Evolutionary conservation across 768 basidiomycete genomes (phyloP).

Genomic region (Neoboletus subvelutipes): DNA sequence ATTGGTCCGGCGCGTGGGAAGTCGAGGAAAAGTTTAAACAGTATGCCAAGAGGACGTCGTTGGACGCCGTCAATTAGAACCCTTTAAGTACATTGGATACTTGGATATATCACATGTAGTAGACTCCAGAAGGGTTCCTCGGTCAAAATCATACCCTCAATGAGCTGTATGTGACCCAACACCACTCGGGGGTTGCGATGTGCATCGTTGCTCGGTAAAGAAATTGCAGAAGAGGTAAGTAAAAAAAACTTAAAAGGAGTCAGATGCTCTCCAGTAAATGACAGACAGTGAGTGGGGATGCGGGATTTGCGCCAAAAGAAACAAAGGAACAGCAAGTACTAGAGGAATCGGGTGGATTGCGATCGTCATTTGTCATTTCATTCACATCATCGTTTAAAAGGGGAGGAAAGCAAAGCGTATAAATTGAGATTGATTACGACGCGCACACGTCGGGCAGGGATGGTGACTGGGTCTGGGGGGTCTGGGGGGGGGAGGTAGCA

Average conservation of each 20-base stretch:
- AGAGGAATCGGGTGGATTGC: neutral
- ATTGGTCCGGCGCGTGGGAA: conserved; percentile 97
- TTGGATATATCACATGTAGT: neutral
- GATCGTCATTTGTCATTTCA: conserved; percentile 8
- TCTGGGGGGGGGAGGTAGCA: neutral
- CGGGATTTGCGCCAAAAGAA: neutral
- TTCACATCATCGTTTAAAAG: conserved; percentile 1
- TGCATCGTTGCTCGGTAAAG: conserved; percentile 5
- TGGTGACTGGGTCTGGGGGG: neutral
- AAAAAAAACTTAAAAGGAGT: conserved; percentile 2
- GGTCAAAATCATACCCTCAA: neutral
- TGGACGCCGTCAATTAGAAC: neutral
- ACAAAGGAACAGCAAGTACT: neutral
- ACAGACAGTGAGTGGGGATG: neutral
- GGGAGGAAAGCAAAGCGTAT: neutral
- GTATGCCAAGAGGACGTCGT: conserved; percentile 8
- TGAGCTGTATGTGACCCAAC: neutral
- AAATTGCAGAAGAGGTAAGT: neutral
- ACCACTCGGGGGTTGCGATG: neutral
- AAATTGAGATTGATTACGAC: neutral
- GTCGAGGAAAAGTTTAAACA: conserved; percentile 76
- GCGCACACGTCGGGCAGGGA: neutral
- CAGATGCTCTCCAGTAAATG: conserved; percentile 25
- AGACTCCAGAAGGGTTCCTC: neutral
- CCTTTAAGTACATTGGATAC: neutral